phyloP scores from a whole-genome alignment of 139 green algal species.

The Tetradesmus lagerheimii region DNA sequence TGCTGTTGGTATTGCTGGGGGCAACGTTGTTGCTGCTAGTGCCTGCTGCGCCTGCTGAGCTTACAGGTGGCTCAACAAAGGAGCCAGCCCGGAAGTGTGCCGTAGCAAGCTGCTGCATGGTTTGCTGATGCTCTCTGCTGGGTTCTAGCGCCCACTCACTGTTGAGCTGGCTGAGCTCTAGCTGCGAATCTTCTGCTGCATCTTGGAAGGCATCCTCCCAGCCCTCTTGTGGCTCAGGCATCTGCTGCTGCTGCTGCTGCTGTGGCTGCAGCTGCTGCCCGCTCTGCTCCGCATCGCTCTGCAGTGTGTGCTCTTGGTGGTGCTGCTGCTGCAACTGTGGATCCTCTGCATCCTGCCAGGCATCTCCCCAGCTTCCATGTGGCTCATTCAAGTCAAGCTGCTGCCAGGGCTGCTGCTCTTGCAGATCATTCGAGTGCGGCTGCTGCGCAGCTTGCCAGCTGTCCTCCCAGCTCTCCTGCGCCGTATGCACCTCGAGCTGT shows the following conservation, averaged over 20 bases:
- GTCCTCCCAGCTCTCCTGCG: neutral
- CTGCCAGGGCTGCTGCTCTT: neutral
- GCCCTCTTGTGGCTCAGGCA: neutral
- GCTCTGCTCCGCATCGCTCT: neutral
- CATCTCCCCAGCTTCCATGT: neutral
- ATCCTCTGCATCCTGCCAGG: neutral
- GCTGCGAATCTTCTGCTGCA: neutral
- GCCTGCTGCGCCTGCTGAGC: too few relatives aligned
- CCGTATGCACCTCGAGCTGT: neutral
- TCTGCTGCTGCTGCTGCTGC: neutral
- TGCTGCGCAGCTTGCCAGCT: neutral
- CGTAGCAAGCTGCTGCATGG: neutral
- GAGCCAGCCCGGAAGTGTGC: neutral
- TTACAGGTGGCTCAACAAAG: neutral
- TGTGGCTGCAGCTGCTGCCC: neutral
- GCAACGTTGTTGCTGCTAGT: neutral
- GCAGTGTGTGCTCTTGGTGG: too few relatives aligned
- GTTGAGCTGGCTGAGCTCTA: neutral
- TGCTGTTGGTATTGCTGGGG: neutral
- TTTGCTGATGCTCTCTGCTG: neutral
- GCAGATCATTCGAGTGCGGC: neutral
- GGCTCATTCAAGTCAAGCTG: neutral
- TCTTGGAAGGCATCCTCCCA: neutral
- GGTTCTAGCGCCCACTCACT: neutral
- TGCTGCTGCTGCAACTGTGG: neutral